Conservation (phyloP, 345 rosid species). For the Hypericum androsaemum region DNA sequence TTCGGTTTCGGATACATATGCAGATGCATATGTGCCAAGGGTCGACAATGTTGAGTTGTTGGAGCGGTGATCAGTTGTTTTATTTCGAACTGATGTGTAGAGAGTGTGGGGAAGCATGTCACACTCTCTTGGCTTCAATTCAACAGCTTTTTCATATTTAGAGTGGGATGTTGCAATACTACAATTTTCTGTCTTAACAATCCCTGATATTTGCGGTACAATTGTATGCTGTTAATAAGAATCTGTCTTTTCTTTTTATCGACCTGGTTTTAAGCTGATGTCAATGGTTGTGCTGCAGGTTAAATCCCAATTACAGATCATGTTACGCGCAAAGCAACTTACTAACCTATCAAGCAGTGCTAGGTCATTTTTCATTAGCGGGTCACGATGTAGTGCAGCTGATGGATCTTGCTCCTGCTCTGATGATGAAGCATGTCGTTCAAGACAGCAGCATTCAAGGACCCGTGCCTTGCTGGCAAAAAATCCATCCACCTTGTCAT, state of each 20-base stretch:
- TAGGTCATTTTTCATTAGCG: conserved; percentile 53
- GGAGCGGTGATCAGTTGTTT: neutral
- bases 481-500: conserved; percentile 25
- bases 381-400: conserved; percentile 46
- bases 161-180: neutral
- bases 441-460: conserved; percentile 44
- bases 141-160: neutral
- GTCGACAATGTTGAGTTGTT: neutral
- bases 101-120: neutral
- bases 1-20: conserved; percentile 2
- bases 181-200: neutral
- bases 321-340: conserved; percentile 70
- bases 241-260: neutral
- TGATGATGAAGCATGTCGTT: conserved; percentile 68
- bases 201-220: neutral
- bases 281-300: conserved; percentile 5
- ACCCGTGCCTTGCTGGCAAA: conserved; percentile 31
- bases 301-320: conserved; percentile 26
- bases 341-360: conserved; percentile 63
- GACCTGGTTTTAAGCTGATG: neutral
- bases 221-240: neutral
- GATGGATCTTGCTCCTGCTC: conserved; percentile 68
- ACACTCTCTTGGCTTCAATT: neutral
- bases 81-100: neutral
- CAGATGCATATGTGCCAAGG: neutral